Percentiles rank a stretch among this genome's conserved stretches.
These are phyloP conservation scores for Coriaria nepalensis DNA, from an alignment of 306 rosid species.

Conservation along the genomic window DNA sequence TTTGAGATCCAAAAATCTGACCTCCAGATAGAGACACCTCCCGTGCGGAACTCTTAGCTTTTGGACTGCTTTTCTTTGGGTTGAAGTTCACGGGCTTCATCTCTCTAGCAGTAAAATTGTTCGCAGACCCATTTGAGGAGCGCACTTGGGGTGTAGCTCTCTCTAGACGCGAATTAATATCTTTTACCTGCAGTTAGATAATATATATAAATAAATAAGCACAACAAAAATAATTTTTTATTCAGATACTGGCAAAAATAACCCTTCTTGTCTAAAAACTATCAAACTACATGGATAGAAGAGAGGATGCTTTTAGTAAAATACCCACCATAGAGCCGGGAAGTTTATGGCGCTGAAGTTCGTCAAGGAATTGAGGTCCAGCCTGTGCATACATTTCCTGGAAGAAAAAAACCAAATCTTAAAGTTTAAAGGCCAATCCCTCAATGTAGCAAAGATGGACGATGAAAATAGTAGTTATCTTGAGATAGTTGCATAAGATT, in stretches of 20 bases:
- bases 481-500: too few relatives aligned
- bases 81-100: constrained; percentile 40
- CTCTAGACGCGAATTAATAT: constrained; percentile 91
- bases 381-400: constrained; percentile 98
- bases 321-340: constrained; percentile 66
- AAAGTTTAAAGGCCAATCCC: neutral
- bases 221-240: neutral
- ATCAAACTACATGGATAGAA: constrained; percentile 1
- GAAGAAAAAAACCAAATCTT: constrained; percentile 4
- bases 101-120: constrained; percentile 60
- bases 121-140: constrained; percentile 49
- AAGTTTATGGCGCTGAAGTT: constrained; percentile 81
- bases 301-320: neutral
- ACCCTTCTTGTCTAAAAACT: neutral
- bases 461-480: too few relatives aligned
- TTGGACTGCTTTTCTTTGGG: constrained; percentile 85
- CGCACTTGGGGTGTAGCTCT: constrained; percentile 75
- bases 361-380: constrained; percentile 90
- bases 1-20: constrained; percentile 23
- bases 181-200: constrained; percentile 55
- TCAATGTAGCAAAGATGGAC: neutral
- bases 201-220: neutral
- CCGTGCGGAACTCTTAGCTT: constrained; percentile 70
- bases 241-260: neutral
- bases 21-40: constrained; percentile 82